A percentile compares a stretch with the other conserved stretches of the same genome.
phyloP scores from a whole-genome alignment of 2,329 filamentous ascomycete genomes.

The Beauveria australis region DNA sequence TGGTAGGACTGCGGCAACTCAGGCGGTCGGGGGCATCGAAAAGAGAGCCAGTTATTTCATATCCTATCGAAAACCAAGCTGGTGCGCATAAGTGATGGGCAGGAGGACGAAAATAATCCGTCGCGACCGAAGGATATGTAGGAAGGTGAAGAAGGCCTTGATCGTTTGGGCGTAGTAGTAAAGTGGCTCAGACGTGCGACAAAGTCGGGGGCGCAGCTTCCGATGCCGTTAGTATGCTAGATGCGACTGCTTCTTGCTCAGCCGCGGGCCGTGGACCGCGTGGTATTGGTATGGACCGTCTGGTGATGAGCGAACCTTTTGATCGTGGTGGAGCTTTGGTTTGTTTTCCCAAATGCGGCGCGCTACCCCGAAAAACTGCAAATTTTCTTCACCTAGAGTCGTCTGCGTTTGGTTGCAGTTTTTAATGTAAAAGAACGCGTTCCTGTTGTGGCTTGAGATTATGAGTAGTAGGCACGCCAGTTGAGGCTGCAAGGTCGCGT shows the following conservation, averaged over 20 bases:
- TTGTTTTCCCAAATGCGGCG: neutral
- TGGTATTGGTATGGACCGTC: neutral
- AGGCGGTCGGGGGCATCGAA: constrained; percentile 1
- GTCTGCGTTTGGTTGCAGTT: too few relatives aligned
- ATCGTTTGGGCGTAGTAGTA: neutral
- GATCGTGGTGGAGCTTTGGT: neutral
- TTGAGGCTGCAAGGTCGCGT: too few relatives aligned
- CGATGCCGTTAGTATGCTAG: neutral
- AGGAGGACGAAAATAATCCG: neutral
- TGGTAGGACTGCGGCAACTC: neutral
- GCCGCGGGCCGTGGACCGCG: neutral
- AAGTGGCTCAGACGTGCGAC: constrained; percentile 1
- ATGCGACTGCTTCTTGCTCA: neutral
- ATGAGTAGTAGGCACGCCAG: too few relatives aligned
- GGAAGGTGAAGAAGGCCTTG: neutral
- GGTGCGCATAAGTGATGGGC: neutral
- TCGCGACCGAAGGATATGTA: neutral
- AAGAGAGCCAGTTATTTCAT: neutral
- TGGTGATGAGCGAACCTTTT: neutral
- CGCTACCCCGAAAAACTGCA: neutral
- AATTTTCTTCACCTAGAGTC: neutral
- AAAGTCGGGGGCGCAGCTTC: neutral
- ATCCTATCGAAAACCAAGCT: neutral
- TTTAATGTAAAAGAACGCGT: too few relatives aligned
- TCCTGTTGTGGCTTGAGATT: too few relatives aligned